phyloP scores from a whole-genome alignment of 257 asterid species.

The Cordia subcordata region DNA sequence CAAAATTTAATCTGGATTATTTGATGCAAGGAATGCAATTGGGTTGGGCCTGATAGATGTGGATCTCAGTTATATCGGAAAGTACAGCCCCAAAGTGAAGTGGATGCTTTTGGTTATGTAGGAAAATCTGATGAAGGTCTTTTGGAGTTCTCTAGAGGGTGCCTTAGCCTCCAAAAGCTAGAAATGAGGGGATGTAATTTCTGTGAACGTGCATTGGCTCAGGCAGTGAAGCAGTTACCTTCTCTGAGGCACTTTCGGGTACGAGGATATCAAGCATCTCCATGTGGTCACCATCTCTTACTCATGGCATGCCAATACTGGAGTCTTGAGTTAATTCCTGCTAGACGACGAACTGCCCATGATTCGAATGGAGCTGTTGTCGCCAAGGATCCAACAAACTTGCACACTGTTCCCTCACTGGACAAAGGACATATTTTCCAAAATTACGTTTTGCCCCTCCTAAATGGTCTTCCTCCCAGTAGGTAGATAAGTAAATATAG shows the following conservation, averaged over 20 bases:
- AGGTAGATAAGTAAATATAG: too few species aligned
- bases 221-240: constrained; percentile 44
- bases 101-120: constrained; percentile 85
- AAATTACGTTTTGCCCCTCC: constrained; percentile 45
- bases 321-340: constrained; percentile 77
- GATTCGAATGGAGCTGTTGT: constrained; percentile 17
- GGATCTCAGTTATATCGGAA: constrained; percentile 71
- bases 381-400: constrained; percentile 70
- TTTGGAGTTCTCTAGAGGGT: constrained; percentile 71
- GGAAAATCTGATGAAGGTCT: constrained; percentile 85
- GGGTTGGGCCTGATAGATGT: constrained; percentile 65
- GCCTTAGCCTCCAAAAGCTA: constrained; percentile 68
- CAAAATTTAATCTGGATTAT: too few species aligned
- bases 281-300: constrained; percentile 41
- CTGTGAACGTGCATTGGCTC: constrained; percentile 68
- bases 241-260: constrained; percentile 79
- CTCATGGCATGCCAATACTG: constrained; percentile 66
- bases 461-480: not conserved
- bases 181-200: constrained; percentile 85
- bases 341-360: constrained; percentile 30
- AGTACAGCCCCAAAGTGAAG: constrained; percentile 59
- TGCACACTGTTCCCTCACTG: constrained; percentile 85
- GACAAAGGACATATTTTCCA: constrained; percentile 76
- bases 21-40: too few species aligned
- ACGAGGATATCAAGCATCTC: constrained; percentile 64